Evolutionary conservation across 176 grass and related monocot genomes (phyloP).

Genomic region (Thinopyrum elongatum): DNA sequence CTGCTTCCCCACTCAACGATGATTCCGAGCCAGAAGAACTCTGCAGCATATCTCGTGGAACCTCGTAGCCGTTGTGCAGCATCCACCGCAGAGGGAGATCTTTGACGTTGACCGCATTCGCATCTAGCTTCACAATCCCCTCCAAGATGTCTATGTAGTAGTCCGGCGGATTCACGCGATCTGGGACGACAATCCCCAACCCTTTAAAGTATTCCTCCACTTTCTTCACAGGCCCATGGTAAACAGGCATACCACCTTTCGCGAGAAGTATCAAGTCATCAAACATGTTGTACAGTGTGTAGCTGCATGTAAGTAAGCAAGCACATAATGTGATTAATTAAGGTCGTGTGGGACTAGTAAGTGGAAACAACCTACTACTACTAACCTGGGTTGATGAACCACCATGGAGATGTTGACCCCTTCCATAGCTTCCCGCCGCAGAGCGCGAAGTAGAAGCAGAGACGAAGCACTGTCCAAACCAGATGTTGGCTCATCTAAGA

Average conservation of each 20-base stretch:
- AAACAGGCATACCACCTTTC: conserved; percentile 75
- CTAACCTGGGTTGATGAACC: conserved; percentile 93
- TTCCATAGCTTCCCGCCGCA: conserved; percentile 81
- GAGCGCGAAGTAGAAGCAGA: conserved; percentile 67
- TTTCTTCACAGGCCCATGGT: conserved; percentile 79
- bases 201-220: conserved; percentile 79
- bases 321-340: neutral
- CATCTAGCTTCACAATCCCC: conserved; percentile 66
- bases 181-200: conserved; percentile 68
- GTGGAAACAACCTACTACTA: no score
- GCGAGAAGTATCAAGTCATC: conserved; percentile 91
- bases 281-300: conserved; percentile 78
- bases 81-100: conserved; percentile 86
- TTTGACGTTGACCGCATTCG: conserved; percentile 51
- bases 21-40: conserved; percentile 45
- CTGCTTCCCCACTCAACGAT: conserved; percentile 35
- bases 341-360: neutral
- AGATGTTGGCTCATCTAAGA: conserved; percentile 87
- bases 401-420: conserved; percentile 93
- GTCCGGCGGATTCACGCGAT: conserved; percentile 86
- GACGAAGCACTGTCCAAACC: conserved; percentile 94
- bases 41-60: conserved; percentile 77
- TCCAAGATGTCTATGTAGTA: conserved; percentile 94
- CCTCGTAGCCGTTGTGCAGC: conserved; percentile 78
- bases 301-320: conserved; percentile 54